These are phyloP conservation scores for Colletotrichum sp. DNA, from an alignment of 2,329 filamentous ascomycete genomes.

Conservation along the genomic window DNA sequence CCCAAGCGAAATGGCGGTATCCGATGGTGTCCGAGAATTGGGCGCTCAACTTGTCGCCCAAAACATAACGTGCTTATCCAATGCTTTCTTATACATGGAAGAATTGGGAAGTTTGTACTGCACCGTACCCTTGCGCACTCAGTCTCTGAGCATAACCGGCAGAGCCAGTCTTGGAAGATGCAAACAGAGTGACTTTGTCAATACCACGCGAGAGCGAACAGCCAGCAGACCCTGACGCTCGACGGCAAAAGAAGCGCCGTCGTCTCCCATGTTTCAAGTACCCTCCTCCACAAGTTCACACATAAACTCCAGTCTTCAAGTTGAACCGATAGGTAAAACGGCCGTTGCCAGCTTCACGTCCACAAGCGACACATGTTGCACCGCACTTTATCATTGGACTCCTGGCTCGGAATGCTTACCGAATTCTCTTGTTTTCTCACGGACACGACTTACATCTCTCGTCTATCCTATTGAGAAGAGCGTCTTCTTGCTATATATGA, in stretches of 20 bases:
- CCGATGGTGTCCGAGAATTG: not conserved
- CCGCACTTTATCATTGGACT: too few species aligned
- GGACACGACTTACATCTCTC: too few species aligned
- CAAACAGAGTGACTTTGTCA: too few species aligned
- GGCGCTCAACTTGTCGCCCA: not conserved
- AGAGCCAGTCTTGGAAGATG: not conserved
- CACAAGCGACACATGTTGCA: too few species aligned
- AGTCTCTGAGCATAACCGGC: not conserved
- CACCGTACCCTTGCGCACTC: not conserved
- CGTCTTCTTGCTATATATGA: too few species aligned
- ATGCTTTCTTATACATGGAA: not conserved
- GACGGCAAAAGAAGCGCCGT: too few species aligned
- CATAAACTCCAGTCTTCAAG: not conserved
- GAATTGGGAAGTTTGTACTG: rapidly evolving
- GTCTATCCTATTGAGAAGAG: too few species aligned
- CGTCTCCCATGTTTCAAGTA: not conserved
- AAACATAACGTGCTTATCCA: not conserved
- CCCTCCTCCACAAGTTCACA: not conserved
- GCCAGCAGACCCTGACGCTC: not conserved
- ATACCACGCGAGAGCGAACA: not conserved
- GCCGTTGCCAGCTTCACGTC: too few species aligned
- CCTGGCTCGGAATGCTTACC: too few species aligned
- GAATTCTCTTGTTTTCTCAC: too few species aligned
- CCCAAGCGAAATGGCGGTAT: not conserved
- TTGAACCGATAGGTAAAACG: not conserved